Conservation (phyloP, 2,329 filamentous ascomycete species). For the Xylariaceae sp. region DNA sequence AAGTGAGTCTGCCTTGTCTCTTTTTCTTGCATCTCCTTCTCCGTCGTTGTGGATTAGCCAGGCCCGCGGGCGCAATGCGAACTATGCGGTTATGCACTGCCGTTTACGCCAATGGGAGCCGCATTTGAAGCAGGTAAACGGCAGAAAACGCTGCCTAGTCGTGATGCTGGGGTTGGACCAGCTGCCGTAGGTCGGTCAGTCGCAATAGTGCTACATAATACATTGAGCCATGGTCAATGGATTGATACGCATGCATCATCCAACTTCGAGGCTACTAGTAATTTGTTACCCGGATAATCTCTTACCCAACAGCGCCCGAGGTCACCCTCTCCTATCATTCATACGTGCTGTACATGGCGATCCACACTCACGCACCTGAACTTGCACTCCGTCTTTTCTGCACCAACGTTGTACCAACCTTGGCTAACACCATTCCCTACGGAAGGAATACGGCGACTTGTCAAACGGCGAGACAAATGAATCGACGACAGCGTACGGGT, state of each 20-base stretch:
- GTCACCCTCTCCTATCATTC: not conserved
- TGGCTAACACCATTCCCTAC: constrained; percentile 3
- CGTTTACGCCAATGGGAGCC: constrained; percentile 12
- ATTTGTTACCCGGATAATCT: too few species aligned
- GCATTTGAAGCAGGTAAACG: constrained; percentile 7
- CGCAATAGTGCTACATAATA: not conserved
- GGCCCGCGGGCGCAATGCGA: constrained; percentile 8
- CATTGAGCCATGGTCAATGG: constrained; percentile 5
- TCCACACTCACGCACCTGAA: not conserved
- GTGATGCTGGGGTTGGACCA: too few species aligned
- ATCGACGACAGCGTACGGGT: constrained; percentile 64
- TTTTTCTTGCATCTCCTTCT: too few species aligned
- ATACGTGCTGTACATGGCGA: not conserved
- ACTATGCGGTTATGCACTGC: constrained; percentile 13
- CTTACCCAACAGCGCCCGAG: too few species aligned
- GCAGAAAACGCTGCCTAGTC: too few species aligned
- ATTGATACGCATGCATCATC: constrained; percentile 12
- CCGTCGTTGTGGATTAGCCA: too few species aligned
- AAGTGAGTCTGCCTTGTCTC: constrained; percentile 34
- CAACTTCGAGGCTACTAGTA: too few species aligned
- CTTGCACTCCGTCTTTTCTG: not conserved
- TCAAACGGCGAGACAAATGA: constrained; percentile 56
- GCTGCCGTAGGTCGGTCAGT: too few species aligned
- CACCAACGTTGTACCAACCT: constrained; percentile 1
- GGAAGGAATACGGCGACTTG: constrained; percentile 42